phyloP scores from a whole-genome alignment of 495 filamentous ascomycete genomes.

The Penicillium soppii region DNA sequence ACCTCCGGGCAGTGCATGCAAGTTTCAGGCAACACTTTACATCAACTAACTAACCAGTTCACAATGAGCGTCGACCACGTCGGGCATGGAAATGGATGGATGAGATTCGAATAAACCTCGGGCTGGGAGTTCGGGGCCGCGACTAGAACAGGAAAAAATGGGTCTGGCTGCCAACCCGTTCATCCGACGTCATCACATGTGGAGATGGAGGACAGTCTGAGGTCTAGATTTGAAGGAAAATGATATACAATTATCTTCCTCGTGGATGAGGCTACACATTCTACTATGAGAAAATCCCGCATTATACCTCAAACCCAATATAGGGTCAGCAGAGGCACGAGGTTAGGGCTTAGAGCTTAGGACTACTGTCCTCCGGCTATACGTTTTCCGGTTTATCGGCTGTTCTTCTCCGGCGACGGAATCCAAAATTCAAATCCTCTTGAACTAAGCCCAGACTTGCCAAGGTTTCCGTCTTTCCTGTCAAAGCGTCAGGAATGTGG shows the following conservation, averaged over 20 bases:
- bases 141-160: constrained; percentile 22
- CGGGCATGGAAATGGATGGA: constrained; percentile 1
- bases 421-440: no score
- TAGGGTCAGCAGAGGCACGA: neutral
- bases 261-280: neutral
- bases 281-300: neutral
- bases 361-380: constrained; percentile 22
- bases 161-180: constrained; percentile 21
- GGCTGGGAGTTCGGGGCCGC: constrained; percentile 3
- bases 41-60: neutral
- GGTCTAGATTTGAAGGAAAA: no score
- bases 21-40: neutral
- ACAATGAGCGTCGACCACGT: no score
- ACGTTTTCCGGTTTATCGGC: constrained; percentile 9
- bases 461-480: constrained; percentile 1
- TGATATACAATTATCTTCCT: neutral
- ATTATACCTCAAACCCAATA: neutral
- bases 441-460: constrained; percentile 4
- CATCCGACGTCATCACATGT: constrained; percentile 25
- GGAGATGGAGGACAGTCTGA: constrained; percentile 2
- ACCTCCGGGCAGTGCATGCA: neutral
- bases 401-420: constrained; percentile 10
- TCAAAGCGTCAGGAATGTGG: neutral
- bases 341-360: neutral
- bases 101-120: constrained; percentile 13